Conservation (phyloP, 2,329 filamentous ascomycete genomes). For the Epicoccum nigrum region DNA sequence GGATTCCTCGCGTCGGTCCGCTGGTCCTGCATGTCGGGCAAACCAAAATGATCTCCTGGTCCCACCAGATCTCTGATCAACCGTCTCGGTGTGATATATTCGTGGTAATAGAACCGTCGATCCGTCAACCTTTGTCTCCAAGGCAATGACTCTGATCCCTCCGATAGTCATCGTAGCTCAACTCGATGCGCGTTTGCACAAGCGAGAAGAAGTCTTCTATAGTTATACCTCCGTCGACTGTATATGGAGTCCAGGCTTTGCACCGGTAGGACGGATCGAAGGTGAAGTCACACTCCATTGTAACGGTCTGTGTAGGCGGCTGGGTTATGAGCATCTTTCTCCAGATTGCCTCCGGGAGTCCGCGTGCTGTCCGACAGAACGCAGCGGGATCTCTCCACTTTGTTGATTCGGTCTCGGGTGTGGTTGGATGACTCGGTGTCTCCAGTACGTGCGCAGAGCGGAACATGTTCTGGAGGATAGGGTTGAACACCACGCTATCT, state of each 20-base stretch:
- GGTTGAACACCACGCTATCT: constrained; percentile 14
- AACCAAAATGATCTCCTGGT: background rate
- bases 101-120: background rate
- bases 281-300: constrained; percentile 19
- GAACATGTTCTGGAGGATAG: constrained; percentile 16
- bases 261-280: constrained; percentile 18
- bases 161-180: constrained; percentile 13
- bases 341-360: constrained; percentile 14
- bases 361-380: constrained; percentile 9
- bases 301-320: constrained; percentile 15
- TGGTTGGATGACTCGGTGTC: background rate
- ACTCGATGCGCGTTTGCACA: constrained; percentile 15
- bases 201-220: constrained; percentile 16
- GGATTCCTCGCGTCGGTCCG: background rate
- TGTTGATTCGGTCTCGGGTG: background rate
- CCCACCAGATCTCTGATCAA: background rate
- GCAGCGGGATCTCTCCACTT: constrained; percentile 8
- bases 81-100: background rate
- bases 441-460: constrained; percentile 6
- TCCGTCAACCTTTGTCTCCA: background rate
- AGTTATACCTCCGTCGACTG: constrained; percentile 14
- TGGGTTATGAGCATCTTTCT: constrained; percentile 16
- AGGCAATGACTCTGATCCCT: constrained; percentile 8
- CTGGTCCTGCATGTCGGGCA: background rate
- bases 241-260: constrained; percentile 18